phyloP scores from a whole-genome alignment of 2,329 filamentous ascomycete genomes.

The Boeremia lycopersici region DNA sequence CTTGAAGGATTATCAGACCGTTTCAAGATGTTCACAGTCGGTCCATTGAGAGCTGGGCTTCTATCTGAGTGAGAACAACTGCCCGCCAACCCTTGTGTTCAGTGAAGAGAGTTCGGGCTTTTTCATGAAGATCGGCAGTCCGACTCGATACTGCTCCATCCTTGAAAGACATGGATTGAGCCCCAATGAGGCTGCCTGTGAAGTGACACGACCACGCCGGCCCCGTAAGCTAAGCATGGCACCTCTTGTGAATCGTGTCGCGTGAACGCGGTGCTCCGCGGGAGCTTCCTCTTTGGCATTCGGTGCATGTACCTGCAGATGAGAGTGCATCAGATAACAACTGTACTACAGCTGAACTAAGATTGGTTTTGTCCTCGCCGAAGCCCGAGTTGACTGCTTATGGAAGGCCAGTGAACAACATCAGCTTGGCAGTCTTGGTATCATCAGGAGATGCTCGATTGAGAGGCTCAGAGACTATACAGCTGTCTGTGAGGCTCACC shows the following conservation, averaged over 20 bases:
- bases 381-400: slow-evolving; percentile 5
- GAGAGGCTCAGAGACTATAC: slow-evolving; percentile 19
- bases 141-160: not conserved
- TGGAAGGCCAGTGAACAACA: slow-evolving; percentile 27
- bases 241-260: slow-evolving; percentile 1
- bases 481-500: not conserved
- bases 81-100: not conserved
- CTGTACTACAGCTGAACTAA: slow-evolving; percentile 4
- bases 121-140: not conserved
- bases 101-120: too few species aligned
- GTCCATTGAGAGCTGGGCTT: not conserved
- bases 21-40: not conserved
- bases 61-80: not conserved
- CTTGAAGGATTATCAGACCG: not conserved
- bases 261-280: not conserved
- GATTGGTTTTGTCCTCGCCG: slow-evolving; percentile 9
- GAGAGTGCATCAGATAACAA: slow-evolving; percentile 20
- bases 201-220: not conserved
- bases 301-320: slow-evolving; percentile 8
- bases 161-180: not conserved
- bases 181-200: not conserved
- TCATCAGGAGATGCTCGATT: slow-evolving; percentile 9
- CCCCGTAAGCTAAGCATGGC: not conserved
- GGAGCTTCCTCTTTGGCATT: slow-evolving; percentile 28
- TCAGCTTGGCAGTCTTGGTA: slow-evolving; percentile 23